Evolutionary conservation across 106 monocot species (phyloP).

Genomic region (Dioscorea dumetorum): DNA sequence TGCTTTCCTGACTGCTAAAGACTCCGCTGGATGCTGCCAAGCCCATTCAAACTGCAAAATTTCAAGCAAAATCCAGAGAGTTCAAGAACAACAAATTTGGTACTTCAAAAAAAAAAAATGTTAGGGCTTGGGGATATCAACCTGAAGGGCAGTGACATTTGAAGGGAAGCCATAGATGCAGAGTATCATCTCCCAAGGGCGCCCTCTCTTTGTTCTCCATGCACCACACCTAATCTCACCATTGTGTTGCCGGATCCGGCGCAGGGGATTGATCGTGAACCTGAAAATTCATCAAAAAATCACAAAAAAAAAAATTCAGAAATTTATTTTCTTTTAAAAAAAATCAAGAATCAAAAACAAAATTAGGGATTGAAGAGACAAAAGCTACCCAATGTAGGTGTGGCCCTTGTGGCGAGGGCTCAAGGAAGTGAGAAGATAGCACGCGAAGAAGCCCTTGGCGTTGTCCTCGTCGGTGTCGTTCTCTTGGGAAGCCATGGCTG

Average conservation of each 20-base stretch:
- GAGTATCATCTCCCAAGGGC: slow-evolving; percentile 97
- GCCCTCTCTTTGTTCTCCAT: slow-evolving; percentile 60
- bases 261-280: slow-evolving; percentile 79
- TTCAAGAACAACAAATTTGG: background rate
- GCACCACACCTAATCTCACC: slow-evolving; percentile 78
- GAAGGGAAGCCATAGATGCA: slow-evolving; percentile 93
- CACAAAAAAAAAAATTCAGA: background rate
- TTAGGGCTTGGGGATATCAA: slow-evolving; percentile 1
- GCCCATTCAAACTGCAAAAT: slow-evolving; percentile 92
- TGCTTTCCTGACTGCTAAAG: slow-evolving; percentile 79
- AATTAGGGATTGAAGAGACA: background rate
- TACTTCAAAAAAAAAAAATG: background rate
- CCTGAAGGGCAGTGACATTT: slow-evolving; percentile 85
- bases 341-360: background rate
- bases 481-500: background rate
- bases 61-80: background rate
- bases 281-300: slow-evolving; percentile 11
- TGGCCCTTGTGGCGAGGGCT: slow-evolving; percentile 68
- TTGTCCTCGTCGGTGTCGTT: slow-evolving; percentile 1
- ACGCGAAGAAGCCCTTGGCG: slow-evolving; percentile 57
- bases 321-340: too few species aligned
- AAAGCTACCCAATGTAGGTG: slow-evolving; percentile 71
- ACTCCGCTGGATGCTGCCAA: slow-evolving; percentile 90
- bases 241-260: slow-evolving; percentile 90
- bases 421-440: slow-evolving; percentile 77